Evolutionary conservation across 2,329 filamentous ascomycete species (phyloP).

Genomic region (Cladosporium colombiae): DNA sequence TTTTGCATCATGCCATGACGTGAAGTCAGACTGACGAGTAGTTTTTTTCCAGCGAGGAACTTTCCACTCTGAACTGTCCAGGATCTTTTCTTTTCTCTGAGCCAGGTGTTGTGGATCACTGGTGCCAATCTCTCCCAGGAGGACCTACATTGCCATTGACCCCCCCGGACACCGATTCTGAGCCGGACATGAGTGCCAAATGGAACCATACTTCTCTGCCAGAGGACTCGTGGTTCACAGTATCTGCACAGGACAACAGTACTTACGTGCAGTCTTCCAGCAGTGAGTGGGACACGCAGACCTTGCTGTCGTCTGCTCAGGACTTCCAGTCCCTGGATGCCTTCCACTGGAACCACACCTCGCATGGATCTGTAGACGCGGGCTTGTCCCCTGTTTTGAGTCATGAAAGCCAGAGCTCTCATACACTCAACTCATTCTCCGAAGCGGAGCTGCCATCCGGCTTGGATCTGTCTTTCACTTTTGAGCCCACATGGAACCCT

Average conservation of each 20-base stretch:
- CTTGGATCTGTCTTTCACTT: constrained; percentile 20
- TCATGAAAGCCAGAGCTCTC: constrained; percentile 38
- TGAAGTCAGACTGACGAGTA: constrained; percentile 31
- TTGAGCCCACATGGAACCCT: constrained; percentile 12
- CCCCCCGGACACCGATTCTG: constrained; percentile 37
- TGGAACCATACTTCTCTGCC: constrained; percentile 33
- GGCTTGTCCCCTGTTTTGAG: constrained; percentile 39
- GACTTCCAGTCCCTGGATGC: constrained; percentile 18
- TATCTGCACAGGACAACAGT: constrained; percentile 29
- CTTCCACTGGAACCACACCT: constrained; percentile 18
- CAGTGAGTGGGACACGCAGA: constrained; percentile 27
- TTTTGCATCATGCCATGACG: constrained; percentile 6
- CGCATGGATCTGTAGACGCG: constrained; percentile 36
- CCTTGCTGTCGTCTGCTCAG: constrained; percentile 17
- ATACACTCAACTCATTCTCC: constrained; percentile 32
- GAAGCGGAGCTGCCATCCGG: constrained; percentile 24
- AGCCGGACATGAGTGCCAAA: constrained; percentile 32
- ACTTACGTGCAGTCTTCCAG: constrained; percentile 27
- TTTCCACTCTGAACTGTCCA: constrained; percentile 28
- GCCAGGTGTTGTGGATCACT: constrained; percentile 33
- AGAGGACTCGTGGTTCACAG: constrained; percentile 32
- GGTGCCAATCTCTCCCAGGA: constrained; percentile 33
- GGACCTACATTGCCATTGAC: constrained; percentile 31
- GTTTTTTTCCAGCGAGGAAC: constrained; percentile 32
- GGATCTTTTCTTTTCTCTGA: constrained; percentile 36